A percentile compares a stretch with the other conserved stretches of the same genome.
Evolutionary conservation across 768 basidiomycete genomes (phyloP).

Genomic region (Grammothele lineata): DNA sequence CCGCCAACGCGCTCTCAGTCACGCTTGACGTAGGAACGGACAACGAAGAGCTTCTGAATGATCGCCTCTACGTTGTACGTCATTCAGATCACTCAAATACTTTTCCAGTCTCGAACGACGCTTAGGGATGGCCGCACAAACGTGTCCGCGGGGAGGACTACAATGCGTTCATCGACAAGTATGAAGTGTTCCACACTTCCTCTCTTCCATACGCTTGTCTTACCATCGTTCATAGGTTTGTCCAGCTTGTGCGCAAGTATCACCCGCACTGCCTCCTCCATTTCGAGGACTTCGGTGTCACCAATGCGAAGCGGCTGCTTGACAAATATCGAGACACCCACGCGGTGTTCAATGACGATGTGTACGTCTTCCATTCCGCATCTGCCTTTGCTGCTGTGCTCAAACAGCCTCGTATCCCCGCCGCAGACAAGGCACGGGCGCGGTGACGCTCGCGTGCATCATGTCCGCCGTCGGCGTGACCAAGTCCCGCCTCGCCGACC

Average conservation of each 20-base stretch:
- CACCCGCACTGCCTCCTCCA: constrained; percentile 65
- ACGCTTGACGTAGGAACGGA: constrained; percentile 76
- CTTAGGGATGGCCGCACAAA: constrained; percentile 70
- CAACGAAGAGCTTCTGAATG: constrained; percentile 58
- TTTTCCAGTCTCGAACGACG: too few relatives aligned
- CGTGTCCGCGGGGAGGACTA: constrained; percentile 72
- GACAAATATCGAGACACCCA: constrained; percentile 57
- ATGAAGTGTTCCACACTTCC: not conserved
- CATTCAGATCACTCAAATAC: too few relatives aligned
- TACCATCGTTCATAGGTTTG: constrained; percentile 62
- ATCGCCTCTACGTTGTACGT: constrained; percentile 63
- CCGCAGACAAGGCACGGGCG: constrained; percentile 70
- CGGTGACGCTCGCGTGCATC: constrained; percentile 65
- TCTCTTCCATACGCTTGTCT: too few relatives aligned
- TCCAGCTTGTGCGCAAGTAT: constrained; percentile 71
- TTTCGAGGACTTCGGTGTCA: constrained; percentile 83
- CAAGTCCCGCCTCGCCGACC: constrained; percentile 61
- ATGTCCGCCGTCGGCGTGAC: constrained; percentile 69
- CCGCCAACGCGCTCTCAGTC: constrained; percentile 53
- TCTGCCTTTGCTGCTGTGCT: too few relatives aligned
- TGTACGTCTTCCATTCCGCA: constrained; percentile 36
- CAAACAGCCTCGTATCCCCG: too few relatives aligned
- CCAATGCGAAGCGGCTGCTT: constrained; percentile 68
- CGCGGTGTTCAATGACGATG: constrained; percentile 81
- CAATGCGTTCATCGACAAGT: constrained; percentile 75